Evolutionary conservation across 306 rosid species (phyloP).

Genomic region (Fragaria nilgerrensis): DNA sequence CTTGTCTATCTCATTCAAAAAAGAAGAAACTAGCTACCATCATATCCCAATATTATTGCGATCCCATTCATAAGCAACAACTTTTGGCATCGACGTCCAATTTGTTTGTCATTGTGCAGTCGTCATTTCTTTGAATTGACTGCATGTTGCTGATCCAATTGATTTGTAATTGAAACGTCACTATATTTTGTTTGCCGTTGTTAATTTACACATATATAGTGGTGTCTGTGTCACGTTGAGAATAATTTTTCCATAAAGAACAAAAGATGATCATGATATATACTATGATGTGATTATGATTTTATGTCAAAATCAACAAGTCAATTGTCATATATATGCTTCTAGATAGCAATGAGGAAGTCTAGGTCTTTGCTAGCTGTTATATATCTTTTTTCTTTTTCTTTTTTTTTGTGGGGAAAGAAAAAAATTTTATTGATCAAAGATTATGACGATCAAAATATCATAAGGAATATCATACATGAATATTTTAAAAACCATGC

Average conservation of each 20-base stretch:
- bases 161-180: not conserved
- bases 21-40: not conserved
- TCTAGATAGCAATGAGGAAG: not conserved
- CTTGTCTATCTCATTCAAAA: not conserved
- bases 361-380: not conserved
- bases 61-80: not conserved
- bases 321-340: not conserved
- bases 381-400: not conserved
- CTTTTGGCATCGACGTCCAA: not conserved
- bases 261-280: not conserved
- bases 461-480: no score
- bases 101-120: not conserved
- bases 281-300: not conserved
- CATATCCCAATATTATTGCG: not conserved
- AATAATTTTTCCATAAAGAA: not conserved
- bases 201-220: not conserved
- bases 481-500: no score
- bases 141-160: not conserved
- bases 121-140: not conserved
- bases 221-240: not conserved
- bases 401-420: not conserved
- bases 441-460: no score
- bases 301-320: not conserved
- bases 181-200: not conserved
- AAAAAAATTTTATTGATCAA: no score